These are phyloP conservation scores for Ophiostoma tasmaniense DNA, from an alignment of 2,329 filamentous ascomycete genomes.

Conservation along the genomic window DNA sequence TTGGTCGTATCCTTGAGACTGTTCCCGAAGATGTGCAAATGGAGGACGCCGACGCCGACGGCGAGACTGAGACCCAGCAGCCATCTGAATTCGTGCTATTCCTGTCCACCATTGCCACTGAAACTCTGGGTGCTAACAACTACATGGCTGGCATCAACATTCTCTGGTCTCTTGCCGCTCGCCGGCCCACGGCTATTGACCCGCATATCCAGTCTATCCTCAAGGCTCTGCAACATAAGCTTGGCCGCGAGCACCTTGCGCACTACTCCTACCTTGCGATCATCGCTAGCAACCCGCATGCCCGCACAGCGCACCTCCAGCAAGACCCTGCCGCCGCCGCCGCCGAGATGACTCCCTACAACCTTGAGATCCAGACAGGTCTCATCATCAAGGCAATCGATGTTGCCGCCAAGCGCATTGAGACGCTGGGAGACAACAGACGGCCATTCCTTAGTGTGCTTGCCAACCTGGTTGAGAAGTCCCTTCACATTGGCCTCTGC, in stretches of 20 bases:
- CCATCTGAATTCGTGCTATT: constrained; percentile 82
- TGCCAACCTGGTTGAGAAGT: constrained; percentile 91
- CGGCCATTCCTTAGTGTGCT: constrained; percentile 92
- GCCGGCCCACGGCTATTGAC: constrained; percentile 80
- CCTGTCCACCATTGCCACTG: constrained; percentile 76
- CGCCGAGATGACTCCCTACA: constrained; percentile 58
- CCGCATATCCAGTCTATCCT: constrained; percentile 80
- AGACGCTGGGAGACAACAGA: constrained; percentile 79
- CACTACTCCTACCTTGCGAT: constrained; percentile 55
- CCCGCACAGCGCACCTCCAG: constrained; percentile 34
- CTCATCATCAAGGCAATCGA: constrained; percentile 94
- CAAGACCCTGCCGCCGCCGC: constrained; percentile 49
- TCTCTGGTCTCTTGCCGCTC: constrained; percentile 80
- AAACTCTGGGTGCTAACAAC: constrained; percentile 71
- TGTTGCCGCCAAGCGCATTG: constrained; percentile 84
- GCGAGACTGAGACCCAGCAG: constrained; percentile 62
- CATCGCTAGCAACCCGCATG: constrained; percentile 32
- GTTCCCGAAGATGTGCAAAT: constrained; percentile 71
- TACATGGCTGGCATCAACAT: constrained; percentile 87
- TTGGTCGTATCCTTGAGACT: constrained; percentile 79
- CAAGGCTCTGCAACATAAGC: constrained; percentile 85
- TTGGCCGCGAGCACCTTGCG: constrained; percentile 87
- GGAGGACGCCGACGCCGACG: constrained; percentile 73
- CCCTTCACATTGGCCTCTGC: constrained; percentile 75
- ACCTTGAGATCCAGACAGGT: constrained; percentile 80